Conservation (phyloP, 352 stramenopile species). For the Pythium periplocum region DNA sequence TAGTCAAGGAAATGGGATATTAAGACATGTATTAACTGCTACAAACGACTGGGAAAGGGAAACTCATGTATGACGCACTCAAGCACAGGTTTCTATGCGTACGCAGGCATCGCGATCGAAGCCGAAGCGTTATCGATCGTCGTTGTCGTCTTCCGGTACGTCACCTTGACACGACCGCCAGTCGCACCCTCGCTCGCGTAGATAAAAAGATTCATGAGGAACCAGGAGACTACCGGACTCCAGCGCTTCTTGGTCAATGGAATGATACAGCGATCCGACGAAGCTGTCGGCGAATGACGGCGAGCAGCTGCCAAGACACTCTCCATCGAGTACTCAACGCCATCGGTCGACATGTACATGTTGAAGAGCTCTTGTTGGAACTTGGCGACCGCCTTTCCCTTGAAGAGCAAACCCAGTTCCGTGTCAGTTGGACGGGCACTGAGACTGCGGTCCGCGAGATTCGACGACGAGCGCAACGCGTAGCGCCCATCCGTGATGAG, state of each 20-base stretch:
- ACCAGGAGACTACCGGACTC: conserved; percentile 70
- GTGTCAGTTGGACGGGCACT: conserved; percentile 66
- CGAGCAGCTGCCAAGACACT: conserved; percentile 3
- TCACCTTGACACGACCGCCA: conserved; percentile 58
- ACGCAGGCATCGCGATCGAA: conserved; percentile 4
- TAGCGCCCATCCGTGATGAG: conserved; percentile 70
- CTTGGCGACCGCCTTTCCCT: conserved; percentile 27
- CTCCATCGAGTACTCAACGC: conserved; percentile 10
- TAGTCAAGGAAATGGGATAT: conserved; percentile 79
- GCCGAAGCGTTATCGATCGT: conserved; percentile 23
- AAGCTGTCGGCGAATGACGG: neutral
- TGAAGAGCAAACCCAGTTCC: conserved; percentile 60
- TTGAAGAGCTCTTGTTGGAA: conserved; percentile 65
- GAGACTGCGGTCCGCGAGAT: conserved; percentile 69
- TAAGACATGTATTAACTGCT: conserved; percentile 18
- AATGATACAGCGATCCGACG: conserved; percentile 37
- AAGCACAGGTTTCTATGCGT: neutral
- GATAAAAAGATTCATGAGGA: conserved; percentile 79
- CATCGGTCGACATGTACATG: conserved; percentile 51
- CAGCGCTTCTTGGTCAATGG: conserved; percentile 48
- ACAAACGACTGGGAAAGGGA: neutral
- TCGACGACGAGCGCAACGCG: conserved; percentile 66
- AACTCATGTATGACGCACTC: too few relatives aligned
- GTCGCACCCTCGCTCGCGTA: conserved; percentile 73
- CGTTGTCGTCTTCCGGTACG: conserved; percentile 29